These are phyloP conservation scores for Galeopsis tetrahit DNA, from an alignment of 257 asterid species.

Conservation along the genomic window DNA sequence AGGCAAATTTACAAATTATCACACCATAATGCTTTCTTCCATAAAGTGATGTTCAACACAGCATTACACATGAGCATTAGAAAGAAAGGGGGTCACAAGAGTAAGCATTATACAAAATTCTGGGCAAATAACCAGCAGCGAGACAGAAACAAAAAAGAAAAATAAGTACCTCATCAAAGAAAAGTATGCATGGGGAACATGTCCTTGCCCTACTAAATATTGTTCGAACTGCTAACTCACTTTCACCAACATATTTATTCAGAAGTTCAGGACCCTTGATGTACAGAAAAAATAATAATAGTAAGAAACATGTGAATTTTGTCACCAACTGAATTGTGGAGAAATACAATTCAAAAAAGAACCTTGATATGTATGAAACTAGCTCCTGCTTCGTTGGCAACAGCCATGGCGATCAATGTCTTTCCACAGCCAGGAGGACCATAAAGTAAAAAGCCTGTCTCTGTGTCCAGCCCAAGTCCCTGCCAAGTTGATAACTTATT, in stretches of 20 bases:
- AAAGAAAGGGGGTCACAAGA: background rate
- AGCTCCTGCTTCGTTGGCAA: conserved; percentile 92
- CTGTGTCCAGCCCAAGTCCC: conserved; percentile 67
- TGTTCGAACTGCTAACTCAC: conserved; percentile 83
- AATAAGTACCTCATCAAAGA: conserved; percentile 82
- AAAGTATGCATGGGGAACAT: conserved; percentile 91
- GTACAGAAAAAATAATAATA: conserved; percentile 27
- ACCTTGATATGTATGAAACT: conserved; percentile 93
- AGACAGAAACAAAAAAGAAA: conserved; percentile 6
- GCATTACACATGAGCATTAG: background rate
- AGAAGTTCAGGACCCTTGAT: conserved; percentile 89
- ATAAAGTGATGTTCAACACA: background rate
- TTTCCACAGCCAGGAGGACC: conserved; percentile 99
- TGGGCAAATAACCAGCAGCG: background rate
- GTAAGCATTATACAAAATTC: conserved; percentile 17
- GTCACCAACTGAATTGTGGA: conserved; percentile 6
- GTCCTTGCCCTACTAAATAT: conserved; percentile 89
- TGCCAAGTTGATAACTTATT: conserved; percentile 41
- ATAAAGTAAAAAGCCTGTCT: conserved; percentile 86
- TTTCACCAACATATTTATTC: conserved; percentile 92
- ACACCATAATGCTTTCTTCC: background rate
- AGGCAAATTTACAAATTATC: background rate
- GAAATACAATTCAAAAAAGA: conserved; percentile 30
- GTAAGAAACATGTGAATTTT: conserved; percentile 9
- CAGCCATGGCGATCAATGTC: conserved; percentile 95